These are phyloP conservation scores for Dictyophora rubrovolvata DNA, from an alignment of 768 basidiomycete species.

Conservation along the genomic window DNA sequence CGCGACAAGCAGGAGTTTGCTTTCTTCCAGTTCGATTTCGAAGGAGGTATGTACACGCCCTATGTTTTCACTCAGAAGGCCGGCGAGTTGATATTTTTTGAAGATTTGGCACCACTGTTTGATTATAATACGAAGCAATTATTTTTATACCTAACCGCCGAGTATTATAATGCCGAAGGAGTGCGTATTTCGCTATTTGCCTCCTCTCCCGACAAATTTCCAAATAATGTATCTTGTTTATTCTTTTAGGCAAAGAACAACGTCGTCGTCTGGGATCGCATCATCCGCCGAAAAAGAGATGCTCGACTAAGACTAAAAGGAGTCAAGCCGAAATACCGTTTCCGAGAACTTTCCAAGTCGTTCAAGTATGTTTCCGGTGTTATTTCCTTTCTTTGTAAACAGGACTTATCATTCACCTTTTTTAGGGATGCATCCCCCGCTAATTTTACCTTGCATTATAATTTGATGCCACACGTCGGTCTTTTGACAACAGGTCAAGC, in stretches of 20 bases:
- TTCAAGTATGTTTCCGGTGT: conserved; percentile 55
- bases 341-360: conserved; percentile 60
- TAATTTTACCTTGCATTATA: conserved; percentile 72
- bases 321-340: conserved; percentile 70
- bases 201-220: neutral
- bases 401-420: neutral
- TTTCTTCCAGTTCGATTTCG: conserved; percentile 72
- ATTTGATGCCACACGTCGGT: conserved; percentile 86
- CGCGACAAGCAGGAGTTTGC: conserved; percentile 63
- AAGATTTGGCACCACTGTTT: conserved; percentile 77
- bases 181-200: conserved; percentile 36
- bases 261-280: conserved; percentile 88
- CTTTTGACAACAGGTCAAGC: conserved; percentile 70
- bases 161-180: conserved; percentile 64
- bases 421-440: conserved; percentile 54
- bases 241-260: conserved; percentile 49
- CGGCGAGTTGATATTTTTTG: neutral
- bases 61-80: neutral
- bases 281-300: conserved; percentile 71
- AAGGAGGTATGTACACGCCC: conserved; percentile 49
- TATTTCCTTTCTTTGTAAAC: neutral
- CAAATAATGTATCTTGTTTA: conserved; percentile 18
- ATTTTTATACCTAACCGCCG: conserved; percentile 78
- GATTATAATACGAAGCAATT: conserved; percentile 97
- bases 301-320: conserved; percentile 54